Evolutionary conservation across 2,329 filamentous ascomycete genomes (phyloP).

Genomic region (Diaporthe capsici): DNA sequence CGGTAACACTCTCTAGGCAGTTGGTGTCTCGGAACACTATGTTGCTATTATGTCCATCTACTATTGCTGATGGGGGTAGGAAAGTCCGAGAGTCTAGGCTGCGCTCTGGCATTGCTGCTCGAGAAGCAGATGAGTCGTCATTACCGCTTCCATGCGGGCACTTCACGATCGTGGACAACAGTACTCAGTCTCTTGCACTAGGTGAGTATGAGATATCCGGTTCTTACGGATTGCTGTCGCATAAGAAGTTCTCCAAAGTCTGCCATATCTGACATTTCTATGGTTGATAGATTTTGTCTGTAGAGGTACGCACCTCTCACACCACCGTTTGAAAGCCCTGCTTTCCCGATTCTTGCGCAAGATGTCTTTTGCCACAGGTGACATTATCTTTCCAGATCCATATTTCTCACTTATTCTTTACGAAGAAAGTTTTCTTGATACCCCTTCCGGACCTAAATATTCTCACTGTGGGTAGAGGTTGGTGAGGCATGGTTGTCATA

Average conservation of each 20-base stretch:
- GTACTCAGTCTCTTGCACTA: too few species aligned
- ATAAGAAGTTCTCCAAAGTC: not conserved
- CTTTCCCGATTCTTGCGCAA: not conserved
- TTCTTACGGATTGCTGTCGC: not conserved
- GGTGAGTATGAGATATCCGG: too few species aligned
- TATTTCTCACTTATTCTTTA: not conserved
- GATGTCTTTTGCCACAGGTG: not conserved
- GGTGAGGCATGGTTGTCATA: accelerated
- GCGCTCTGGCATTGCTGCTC: not conserved
- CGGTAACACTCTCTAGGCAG: too few species aligned
- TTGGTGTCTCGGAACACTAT: too few species aligned
- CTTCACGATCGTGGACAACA: too few species aligned
- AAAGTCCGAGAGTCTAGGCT: not conserved
- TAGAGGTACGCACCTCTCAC: not conserved
- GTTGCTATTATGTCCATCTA: too few species aligned
- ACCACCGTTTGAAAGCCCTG: not conserved
- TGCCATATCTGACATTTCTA: not conserved
- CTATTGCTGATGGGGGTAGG: not conserved
- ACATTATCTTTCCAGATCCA: not conserved
- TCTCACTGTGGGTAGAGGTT: not conserved
- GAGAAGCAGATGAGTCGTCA: not conserved
- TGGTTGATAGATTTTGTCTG: not conserved
- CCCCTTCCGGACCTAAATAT: not conserved
- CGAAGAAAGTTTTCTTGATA: not conserved
- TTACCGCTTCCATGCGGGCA: too few species aligned